Evolutionary conservation across 2,329 filamentous ascomycete genomes (phyloP).

Genomic region (Delphinella strobiligena): DNA sequence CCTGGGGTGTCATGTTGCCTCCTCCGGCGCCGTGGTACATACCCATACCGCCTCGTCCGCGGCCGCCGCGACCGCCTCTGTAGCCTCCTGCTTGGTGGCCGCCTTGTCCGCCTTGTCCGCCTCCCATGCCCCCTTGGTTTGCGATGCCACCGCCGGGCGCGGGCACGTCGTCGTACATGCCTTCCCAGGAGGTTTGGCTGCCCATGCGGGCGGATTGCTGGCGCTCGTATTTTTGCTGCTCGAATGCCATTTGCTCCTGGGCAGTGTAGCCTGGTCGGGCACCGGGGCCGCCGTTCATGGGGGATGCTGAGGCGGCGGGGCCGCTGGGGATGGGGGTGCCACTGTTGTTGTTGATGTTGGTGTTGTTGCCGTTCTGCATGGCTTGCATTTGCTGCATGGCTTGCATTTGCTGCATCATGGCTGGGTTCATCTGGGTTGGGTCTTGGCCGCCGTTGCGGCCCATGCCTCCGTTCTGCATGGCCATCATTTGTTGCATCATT

Average conservation of each 20-base stretch:
- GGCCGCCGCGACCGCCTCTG: constrained; percentile 27
- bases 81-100: too few relatives aligned
- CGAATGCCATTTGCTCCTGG: constrained; percentile 61
- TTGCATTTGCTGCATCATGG: constrained; percentile 62
- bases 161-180: constrained; percentile 94
- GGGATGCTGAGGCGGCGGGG: constrained; percentile 9
- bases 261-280: constrained; percentile 48
- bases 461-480: constrained; percentile 22
- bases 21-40: constrained; percentile 14
- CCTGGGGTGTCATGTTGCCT: constrained; percentile 19
- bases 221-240: constrained; percentile 68
- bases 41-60: constrained; percentile 19
- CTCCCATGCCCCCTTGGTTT: constrained; percentile 24
- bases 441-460: too few relatives aligned
- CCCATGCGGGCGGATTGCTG: constrained; percentile 48
- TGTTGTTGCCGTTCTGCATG: constrained; percentile 26
- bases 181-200: constrained; percentile 82
- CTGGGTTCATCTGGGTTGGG: constrained; percentile 64
- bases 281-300: constrained; percentile 13
- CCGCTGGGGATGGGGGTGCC: constrained; percentile 12
- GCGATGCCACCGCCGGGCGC: constrained; percentile 48
- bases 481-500: constrained; percentile 31
- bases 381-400: constrained; percentile 57
- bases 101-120: constrained; percentile 26
- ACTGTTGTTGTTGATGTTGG: constrained; percentile 26